A percentile compares a stretch with the other conserved stretches of the same genome.
These are phyloP conservation scores for Alternaria dauci DNA, from an alignment of 2,329 filamentous ascomycete genomes.

Conservation along the genomic window DNA sequence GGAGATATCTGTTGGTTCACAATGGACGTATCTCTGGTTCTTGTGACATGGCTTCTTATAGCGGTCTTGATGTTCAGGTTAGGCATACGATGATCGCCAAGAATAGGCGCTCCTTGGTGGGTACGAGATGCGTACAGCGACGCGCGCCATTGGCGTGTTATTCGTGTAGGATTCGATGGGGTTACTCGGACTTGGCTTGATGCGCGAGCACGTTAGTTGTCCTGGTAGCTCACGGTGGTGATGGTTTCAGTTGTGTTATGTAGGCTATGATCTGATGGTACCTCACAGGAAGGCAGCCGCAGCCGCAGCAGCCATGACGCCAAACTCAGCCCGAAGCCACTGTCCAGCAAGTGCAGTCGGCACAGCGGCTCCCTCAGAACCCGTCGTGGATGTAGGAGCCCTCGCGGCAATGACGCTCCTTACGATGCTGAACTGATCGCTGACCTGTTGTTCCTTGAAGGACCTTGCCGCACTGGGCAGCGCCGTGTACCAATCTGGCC, in stretches of 20 bases:
- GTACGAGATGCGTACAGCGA: not conserved
- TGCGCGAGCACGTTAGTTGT: not conserved
- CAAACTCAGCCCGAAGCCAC: conserved; percentile 33
- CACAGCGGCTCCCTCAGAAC: conserved; percentile 28
- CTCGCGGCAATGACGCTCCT: conserved; percentile 30
- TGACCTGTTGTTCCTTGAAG: conserved; percentile 45
- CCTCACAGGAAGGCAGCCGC: conserved; percentile 39
- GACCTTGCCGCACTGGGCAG: conserved; percentile 35
- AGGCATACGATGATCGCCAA: not conserved
- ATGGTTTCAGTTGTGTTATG: not conserved
- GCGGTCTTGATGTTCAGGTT: not conserved
- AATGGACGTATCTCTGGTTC: not conserved
- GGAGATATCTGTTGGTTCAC: not conserved
- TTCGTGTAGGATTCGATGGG: not conserved
- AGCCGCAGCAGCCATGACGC: conserved; percentile 39
- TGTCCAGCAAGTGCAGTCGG: conserved; percentile 30
- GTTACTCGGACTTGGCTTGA: not conserved
- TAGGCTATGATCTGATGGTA: not conserved
- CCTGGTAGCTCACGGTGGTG: not conserved
- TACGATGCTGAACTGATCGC: conserved; percentile 42
- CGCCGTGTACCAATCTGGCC: conserved; percentile 42
- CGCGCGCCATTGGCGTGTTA: not conserved
- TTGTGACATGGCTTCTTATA: not conserved
- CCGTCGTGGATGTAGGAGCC: conserved; percentile 21
- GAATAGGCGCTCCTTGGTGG: not conserved